phyloP scores from a whole-genome alignment of 2,329 filamentous ascomycete genomes.

The Trichoderma sp. region DNA sequence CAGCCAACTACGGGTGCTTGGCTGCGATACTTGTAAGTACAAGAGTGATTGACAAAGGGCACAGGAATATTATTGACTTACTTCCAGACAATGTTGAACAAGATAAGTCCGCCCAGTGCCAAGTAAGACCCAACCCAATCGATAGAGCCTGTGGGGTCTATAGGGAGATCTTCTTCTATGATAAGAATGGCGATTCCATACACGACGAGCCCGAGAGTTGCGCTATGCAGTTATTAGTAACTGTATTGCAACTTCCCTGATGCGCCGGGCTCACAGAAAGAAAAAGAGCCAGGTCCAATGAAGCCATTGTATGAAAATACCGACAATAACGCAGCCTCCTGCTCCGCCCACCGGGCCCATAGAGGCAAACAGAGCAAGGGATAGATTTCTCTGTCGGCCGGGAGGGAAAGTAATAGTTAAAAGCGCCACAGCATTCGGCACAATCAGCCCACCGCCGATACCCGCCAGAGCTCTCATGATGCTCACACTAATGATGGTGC shows the following conservation, averaged over 20 bases:
- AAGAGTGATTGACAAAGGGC: accelerated
- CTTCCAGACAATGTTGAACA: slow-evolving; percentile 12
- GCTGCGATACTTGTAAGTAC: neutral
- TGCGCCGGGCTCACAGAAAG: neutral
- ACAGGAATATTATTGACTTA: neutral
- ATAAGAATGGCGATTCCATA: neutral
- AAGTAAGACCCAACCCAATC: slow-evolving; percentile 1
- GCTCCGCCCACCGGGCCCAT: neutral
- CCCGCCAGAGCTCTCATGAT: slow-evolving; percentile 7
- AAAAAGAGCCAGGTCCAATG: neutral
- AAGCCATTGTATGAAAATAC: neutral
- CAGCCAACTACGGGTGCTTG: slow-evolving; percentile 1
- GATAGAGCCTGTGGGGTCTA: neutral
- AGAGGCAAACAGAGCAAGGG: neutral
- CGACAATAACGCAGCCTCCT: neutral
- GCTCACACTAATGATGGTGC: neutral
- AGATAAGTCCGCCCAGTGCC: neutral
- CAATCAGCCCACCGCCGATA: neutral
- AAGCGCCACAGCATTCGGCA: slow-evolving; percentile 1
- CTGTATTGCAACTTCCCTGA: accelerated
- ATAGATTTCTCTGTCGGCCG: neutral
- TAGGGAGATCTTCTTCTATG: neutral
- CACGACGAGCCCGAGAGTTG: neutral
- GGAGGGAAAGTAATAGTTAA: neutral
- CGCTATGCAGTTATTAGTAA: neutral